These are phyloP conservation scores for Heliosperma pusillum DNA, from an alignment of 148 eudicot genomes.

Conservation along the genomic window DNA sequence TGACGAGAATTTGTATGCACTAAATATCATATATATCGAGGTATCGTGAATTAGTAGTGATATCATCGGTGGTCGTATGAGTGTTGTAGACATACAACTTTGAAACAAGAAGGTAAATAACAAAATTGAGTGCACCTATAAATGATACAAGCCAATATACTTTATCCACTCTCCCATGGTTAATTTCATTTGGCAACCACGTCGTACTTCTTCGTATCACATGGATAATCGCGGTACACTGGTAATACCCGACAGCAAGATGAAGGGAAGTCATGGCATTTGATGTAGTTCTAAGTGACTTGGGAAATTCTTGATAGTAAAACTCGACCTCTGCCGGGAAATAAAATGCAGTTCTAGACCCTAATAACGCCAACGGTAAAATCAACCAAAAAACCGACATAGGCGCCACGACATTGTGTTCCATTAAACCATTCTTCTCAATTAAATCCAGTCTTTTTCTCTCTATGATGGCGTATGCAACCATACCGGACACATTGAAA, in stretches of 20 bases:
- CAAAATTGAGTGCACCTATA: slow-evolving; percentile 20
- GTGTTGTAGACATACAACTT: slow-evolving; percentile 23
- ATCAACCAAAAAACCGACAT: slow-evolving; percentile 25
- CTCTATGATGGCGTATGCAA: slow-evolving; percentile 36
- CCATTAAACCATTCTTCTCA: background rate
- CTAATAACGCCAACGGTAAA: slow-evolving; percentile 24
- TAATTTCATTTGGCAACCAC: slow-evolving; percentile 32
- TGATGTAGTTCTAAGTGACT: slow-evolving; percentile 28
- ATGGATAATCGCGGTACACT: slow-evolving; percentile 25
- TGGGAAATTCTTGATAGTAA: slow-evolving; percentile 31
- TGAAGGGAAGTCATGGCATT: slow-evolving; percentile 20
- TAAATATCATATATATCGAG: slow-evolving; percentile 1
- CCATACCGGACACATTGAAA: slow-evolving; percentile 27
- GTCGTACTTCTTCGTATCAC: slow-evolving; percentile 19
- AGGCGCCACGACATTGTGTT: slow-evolving; percentile 5
- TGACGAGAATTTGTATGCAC: background rate
- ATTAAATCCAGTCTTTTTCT: slow-evolving; percentile 26
- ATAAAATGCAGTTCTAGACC: slow-evolving; percentile 22
- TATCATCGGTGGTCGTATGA: slow-evolving; percentile 8
- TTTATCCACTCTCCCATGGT: slow-evolving; percentile 31
- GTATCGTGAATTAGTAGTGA: background rate
- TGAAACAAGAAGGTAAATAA: slow-evolving; percentile 24
- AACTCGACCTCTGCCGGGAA: slow-evolving; percentile 32
- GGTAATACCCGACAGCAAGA: slow-evolving; percentile 33
- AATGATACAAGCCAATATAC: slow-evolving; percentile 27